A percentile compares a stretch with the other conserved stretches of the same genome.
Evolutionary conservation across 2,329 filamentous ascomycete species (phyloP).

Genomic region (Penicillium paneum): DNA sequence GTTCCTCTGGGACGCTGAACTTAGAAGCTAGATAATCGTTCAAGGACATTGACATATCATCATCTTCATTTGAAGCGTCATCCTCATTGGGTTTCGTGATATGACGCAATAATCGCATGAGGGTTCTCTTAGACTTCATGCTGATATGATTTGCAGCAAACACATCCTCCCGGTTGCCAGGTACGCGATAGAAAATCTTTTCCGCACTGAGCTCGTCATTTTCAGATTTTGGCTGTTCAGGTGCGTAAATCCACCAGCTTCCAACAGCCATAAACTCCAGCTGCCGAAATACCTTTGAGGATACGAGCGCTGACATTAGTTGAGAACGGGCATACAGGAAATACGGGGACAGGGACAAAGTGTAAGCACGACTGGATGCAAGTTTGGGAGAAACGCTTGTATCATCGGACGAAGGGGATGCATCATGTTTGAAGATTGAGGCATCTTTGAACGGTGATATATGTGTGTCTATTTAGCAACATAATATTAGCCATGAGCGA

Average conservation of each 20-base stretch:
- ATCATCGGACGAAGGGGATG: neutral
- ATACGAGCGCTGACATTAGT: constrained; percentile 76
- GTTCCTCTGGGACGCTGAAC: constrained; percentile 65
- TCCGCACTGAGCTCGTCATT: constrained; percentile 20
- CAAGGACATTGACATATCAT: constrained; percentile 55
- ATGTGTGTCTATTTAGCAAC: constrained; percentile 30
- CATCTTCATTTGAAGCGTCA: constrained; percentile 45
- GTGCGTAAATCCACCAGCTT: constrained; percentile 74
- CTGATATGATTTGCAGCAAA: constrained; percentile 75
- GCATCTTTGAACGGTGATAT: constrained; percentile 41
- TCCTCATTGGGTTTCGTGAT: constrained; percentile 64
- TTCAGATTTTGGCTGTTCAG: constrained; percentile 18
- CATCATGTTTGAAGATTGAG: constrained; percentile 26
- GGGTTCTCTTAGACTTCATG: constrained; percentile 72
- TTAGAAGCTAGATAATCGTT: constrained; percentile 47
- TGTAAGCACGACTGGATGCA: constrained; percentile 69
- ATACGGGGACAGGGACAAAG: constrained; percentile 77
- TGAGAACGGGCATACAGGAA: constrained; percentile 79
- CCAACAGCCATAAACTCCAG: constrained; percentile 92
- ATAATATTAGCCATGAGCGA: constrained; percentile 20
- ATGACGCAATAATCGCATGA: constrained; percentile 95
- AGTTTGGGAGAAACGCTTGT: constrained; percentile 17
- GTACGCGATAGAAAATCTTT: constrained; percentile 63
- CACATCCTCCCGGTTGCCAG: constrained; percentile 86
- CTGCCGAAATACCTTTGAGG: constrained; percentile 81